A percentile compares a stretch with the other conserved stretches of the same genome.
phyloP scores from a whole-genome alignment of 331 rosid genomes.

The Acacia pycnantha region DNA sequence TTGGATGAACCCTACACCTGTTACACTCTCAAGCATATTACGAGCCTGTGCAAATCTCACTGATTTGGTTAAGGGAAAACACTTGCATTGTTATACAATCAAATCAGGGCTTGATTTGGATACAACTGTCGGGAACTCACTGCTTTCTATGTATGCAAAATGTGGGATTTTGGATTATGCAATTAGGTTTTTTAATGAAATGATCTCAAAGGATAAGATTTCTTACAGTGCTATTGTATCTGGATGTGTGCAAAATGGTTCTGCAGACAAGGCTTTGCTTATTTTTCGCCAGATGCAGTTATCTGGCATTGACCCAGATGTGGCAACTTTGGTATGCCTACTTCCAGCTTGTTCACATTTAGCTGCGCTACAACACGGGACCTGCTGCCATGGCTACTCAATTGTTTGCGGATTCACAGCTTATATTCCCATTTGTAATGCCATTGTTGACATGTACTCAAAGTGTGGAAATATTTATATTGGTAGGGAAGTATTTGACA shows the following conservation, averaged over 20 bases:
- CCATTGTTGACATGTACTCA: conserved; percentile 69
- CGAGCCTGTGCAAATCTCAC: conserved; percentile 64
- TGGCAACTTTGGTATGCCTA: conserved; percentile 54
- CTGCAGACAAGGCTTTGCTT: conserved; percentile 54
- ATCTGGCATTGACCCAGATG: conserved; percentile 42
- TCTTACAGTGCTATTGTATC: conserved; percentile 64
- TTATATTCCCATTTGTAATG: conserved; percentile 56
- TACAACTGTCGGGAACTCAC: conserved; percentile 57
- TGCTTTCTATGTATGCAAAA: conserved; percentile 69
- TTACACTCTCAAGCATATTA: conserved; percentile 48
- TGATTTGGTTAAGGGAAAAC: conserved; percentile 49
- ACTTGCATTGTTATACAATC: conserved; percentile 44
- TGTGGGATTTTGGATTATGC: conserved; percentile 58
- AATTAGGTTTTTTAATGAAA: conserved; percentile 41
- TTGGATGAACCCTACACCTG: conserved; percentile 40
- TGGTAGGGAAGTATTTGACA: conserved; percentile 49
- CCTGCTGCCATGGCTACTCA: conserved; percentile 59
- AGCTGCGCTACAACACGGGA: conserved; percentile 66
- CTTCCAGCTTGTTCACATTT: conserved; percentile 78
- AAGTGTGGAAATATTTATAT: conserved; percentile 64
- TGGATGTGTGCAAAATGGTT: conserved; percentile 71
- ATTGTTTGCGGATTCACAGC: conserved; percentile 48
- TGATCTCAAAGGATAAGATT: conserved; percentile 54
- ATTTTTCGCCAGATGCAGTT: conserved; percentile 59
- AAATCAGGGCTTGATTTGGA: conserved; percentile 48